Base-by-base conservation (phyloP, 2,329 filamentous ascomycete genomes). In the Shiraia sp. region DNA sequence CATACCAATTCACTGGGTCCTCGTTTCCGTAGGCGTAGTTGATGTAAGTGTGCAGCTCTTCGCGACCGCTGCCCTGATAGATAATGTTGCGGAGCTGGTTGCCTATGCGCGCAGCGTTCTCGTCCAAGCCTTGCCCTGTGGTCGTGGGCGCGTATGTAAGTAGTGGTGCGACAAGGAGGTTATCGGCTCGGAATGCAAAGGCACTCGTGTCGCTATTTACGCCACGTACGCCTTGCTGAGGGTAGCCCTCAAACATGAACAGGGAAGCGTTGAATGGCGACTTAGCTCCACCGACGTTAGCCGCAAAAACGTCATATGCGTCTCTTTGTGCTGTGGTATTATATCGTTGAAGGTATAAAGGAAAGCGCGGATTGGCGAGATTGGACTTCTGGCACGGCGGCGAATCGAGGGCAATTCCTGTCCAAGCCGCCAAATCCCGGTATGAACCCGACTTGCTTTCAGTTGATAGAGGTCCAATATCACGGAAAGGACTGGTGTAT, bases 181-280 rank as follows among this genome's bases (percentile, higher is more conserved):
- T 36, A 1, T 75, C 72, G 2, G 57, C 49, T 2, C 78, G 72
- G 59, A 72, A 73, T 13, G 76, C 69, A 42, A 73, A 80, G 1
- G 77, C 76, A 3, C 71, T 69, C 1, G 69, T 66, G 8, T 59
- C 55, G 17, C 47, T 51, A 32, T 59, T 46, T 27, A 76, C 52
- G 0, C 58, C 62, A 37, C 70, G 55, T 2, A 81, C 72, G 1
- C 72, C 79, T 15, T 72, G 59, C 6, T 57, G 62, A 1, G 77
- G 72, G 60, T 82, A 82, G 3, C 75, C 75, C 53, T 83, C 79
- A 39, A 82, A 77, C 72, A 81, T 75, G 63, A 81, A 77, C 31
- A 80, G 64, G 1, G 72, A 73, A 49, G 66, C 59, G 5, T 34
- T 46, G 39, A 55, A 60, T 0, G 57, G 49, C 52, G 37, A 25